phyloP scores from a whole-genome alignment of 495 filamentous ascomycete genomes.

The Tricharina praecox region DNA sequence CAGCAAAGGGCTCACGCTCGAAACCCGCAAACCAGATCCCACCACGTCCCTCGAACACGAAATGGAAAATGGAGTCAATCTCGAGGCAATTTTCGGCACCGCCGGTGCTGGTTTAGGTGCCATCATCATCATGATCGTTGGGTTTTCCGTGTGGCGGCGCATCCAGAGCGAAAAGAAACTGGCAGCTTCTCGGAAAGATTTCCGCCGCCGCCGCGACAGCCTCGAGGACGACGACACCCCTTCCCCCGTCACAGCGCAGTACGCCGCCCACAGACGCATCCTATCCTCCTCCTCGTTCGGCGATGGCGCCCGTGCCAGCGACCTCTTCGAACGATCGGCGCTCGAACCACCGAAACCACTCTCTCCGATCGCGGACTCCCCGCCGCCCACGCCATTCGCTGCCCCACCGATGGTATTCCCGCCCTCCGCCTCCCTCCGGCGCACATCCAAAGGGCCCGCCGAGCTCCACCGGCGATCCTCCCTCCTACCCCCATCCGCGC shows the following conservation, averaged over 20 bases:
- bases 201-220: neutral
- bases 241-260: neutral
- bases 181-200: slow-evolving; percentile 6
- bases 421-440: neutral
- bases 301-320: slow-evolving; percentile 10
- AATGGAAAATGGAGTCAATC: slow-evolving; percentile 4
- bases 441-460: neutral
- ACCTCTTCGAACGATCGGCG: slow-evolving; percentile 1
- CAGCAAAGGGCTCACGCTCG: no score
- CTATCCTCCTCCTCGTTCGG: slow-evolving; percentile 23
- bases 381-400: slow-evolving; percentile 4
- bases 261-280: slow-evolving; percentile 17
- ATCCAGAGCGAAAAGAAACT: slow-evolving; percentile 19
- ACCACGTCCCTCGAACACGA: neutral
- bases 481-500: neutral
- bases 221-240: slow-evolving; percentile 12
- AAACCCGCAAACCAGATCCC: neutral
- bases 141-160: slow-evolving; percentile 21
- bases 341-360: neutral
- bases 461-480: neutral
- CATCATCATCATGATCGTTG: slow-evolving; percentile 14
- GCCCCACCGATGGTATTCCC: slow-evolving; percentile 1
- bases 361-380: neutral
- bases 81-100: slow-evolving; percentile 19
- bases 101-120: slow-evolving; percentile 19